These are phyloP conservation scores for Alternaria gansuensis DNA, from an alignment of 2,329 filamentous ascomycete genomes.

Conservation along the genomic window DNA sequence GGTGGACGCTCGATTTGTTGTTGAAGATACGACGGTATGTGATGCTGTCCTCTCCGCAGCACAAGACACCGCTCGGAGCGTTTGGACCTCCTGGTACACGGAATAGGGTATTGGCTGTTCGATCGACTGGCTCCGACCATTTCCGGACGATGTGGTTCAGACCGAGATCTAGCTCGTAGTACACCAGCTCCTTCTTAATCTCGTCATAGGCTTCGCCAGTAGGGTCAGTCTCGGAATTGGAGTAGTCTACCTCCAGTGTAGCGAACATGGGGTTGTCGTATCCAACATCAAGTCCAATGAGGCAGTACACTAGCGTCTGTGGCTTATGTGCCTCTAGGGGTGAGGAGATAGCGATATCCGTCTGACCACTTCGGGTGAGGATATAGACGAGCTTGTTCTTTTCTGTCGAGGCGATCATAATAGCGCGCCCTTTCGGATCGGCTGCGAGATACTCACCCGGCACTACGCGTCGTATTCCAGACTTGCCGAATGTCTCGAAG, in stretches of 20 bases:
- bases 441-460: constrained; percentile 96
- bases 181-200: constrained; percentile 89
- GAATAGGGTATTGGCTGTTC: constrained; percentile 87
- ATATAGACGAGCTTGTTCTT: constrained; percentile 99
- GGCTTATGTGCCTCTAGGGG: constrained; percentile 95
- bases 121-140: constrained; percentile 94
- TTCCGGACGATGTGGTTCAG: constrained; percentile 96
- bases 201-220: constrained; percentile 83
- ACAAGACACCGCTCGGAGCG: constrained; percentile 91
- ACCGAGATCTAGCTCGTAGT: constrained; percentile 96
- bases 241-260: constrained; percentile 91
- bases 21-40: constrained; percentile 94
- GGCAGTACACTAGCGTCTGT: constrained; percentile 85
- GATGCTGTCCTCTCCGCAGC: constrained; percentile 93
- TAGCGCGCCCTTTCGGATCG: constrained; percentile 94
- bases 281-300: constrained; percentile 90
- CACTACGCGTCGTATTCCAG: constrained; percentile 88
- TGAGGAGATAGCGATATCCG: constrained; percentile 95
- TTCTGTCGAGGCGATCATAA: constrained; percentile 90
- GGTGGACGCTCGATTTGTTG: constrained; percentile 75
- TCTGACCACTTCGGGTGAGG: constrained; percentile 92
- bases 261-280: constrained; percentile 98
- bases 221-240: constrained; percentile 88
- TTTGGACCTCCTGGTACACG: constrained; percentile 94
- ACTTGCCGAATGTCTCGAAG: constrained; percentile 98